Conservation (phyloP, 164 flowering plant genomes). For the Magnolia officinalis region DNA sequence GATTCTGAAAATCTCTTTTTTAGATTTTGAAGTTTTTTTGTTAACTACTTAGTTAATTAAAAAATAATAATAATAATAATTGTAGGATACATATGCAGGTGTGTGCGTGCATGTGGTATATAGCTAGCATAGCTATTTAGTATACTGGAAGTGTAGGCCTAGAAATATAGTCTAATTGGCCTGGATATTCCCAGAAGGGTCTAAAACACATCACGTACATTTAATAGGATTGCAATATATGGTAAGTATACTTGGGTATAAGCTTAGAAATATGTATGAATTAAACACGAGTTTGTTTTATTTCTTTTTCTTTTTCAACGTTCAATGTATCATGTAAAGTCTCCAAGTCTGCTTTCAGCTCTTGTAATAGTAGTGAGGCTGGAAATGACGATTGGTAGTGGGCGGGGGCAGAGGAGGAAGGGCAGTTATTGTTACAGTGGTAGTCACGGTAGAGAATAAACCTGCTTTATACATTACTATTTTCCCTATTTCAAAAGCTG, state of each 20-base stretch:
- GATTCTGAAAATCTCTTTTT: too few species aligned
- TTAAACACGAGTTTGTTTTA: background rate
- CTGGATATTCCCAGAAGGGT: background rate
- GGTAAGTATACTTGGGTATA: background rate
- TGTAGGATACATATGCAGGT: background rate
- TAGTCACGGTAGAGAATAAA: slow-evolving; percentile 52
- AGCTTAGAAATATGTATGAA: background rate
- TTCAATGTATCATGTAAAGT: background rate
- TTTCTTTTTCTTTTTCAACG: background rate
- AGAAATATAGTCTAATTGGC: background rate
- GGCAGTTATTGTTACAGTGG: slow-evolving; percentile 36
- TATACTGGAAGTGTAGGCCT: background rate
- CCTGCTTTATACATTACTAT: too few species aligned
- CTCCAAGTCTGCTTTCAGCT: slow-evolving; percentile 10
- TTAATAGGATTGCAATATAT: background rate
- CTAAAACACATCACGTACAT: background rate
- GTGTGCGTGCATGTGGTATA: background rate
- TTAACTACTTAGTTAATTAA: too few species aligned
- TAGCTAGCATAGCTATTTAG: background rate
- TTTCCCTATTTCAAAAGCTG: too few species aligned
- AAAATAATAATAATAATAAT: background rate
- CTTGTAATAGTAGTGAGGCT: slow-evolving; percentile 26
- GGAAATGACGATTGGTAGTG: slow-evolving; percentile 17
- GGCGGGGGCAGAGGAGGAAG: slow-evolving; percentile 23
- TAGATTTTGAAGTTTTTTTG: too few species aligned